A percentile compares a stretch with the other conserved stretches of the same genome.
Evolutionary conservation across 2,329 filamentous ascomycete species (phyloP).

Genomic region (Byssochlamys sp.): DNA sequence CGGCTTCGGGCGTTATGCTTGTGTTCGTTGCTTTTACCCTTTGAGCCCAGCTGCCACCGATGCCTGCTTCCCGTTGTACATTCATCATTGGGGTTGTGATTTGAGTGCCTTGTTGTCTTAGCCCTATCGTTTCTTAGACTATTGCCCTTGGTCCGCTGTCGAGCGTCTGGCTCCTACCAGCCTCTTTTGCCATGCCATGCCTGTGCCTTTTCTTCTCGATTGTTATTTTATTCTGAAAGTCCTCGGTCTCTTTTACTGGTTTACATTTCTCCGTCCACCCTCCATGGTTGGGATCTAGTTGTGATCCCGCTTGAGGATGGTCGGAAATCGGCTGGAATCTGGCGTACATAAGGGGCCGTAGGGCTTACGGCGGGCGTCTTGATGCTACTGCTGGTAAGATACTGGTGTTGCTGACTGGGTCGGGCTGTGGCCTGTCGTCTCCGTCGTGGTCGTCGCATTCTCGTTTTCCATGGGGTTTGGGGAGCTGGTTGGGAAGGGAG

Average conservation of each 20-base stretch:
- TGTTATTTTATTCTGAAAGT: conserved; percentile 8
- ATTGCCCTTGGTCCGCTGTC: neutral
- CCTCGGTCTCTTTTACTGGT: conserved; percentile 3
- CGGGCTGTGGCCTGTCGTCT: neutral
- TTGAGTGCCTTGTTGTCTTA: neutral
- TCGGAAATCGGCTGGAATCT: neutral
- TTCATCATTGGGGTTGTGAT: neutral
- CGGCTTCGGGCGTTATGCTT: neutral
- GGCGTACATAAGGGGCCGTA: neutral
- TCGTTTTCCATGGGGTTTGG: conserved; percentile 4
- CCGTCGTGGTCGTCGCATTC: neutral
- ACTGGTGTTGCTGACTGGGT: neutral
- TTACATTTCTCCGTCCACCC: neutral
- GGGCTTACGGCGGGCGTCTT: neutral
- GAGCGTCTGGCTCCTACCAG: neutral
- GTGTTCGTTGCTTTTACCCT: neutral
- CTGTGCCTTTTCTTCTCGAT: conserved; percentile 4
- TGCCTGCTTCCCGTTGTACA: neutral
- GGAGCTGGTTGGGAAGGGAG: conserved; percentile 2
- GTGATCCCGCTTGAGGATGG: neutral
- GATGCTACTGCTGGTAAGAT: neutral
- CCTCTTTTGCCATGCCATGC: neutral
- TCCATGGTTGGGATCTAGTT: neutral
- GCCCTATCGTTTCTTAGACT: neutral
- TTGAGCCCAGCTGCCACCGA: neutral